Base-by-base conservation (phyloP, 2,329 filamentous ascomycete genomes). In the Microsporum audouinii region DNA sequence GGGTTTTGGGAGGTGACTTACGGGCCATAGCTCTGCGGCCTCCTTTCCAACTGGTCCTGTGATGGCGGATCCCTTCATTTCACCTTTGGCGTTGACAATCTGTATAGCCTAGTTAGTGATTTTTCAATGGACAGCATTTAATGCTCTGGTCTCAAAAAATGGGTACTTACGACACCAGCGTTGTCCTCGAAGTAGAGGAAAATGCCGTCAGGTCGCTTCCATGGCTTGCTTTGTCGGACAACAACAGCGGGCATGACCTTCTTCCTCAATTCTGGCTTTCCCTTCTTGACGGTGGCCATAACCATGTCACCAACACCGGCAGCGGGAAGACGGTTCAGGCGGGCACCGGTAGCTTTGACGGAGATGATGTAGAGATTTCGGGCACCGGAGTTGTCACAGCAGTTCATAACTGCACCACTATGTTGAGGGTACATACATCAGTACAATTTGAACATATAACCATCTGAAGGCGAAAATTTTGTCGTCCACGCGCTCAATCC, bases 141-240 rank as follows among this genome's bases (percentile, higher is more conserved):
- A 53, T 36, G 5, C 51, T 43, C n/a, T 12, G 39, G 43, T 27
- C 8, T 57, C 17, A 7, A 27, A 12, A 1, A 10, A 57, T 10
- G 55, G 10, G 45, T 61, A 91, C 88, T 79, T 82, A 92, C 89
- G 75, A 99, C 94, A 87, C 94, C 94, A 78, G 94, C 94, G 80
- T 99, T 99, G 82, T 99, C 95, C 89, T 99, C 94, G 76, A 99
- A 99, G 86, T 99, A 99, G 72, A 99, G 87, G 86, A 90, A 99
- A 75, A 97, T 89, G 81, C 94, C 95, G 79, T 99, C 94, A 72
- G 89, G 88, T 79, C 94, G 88, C 85, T 94, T 91, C 94, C 94
- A 99, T 74, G 94, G 94, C 88, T 99, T 99, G 83, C 88, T 89
- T 84, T 97, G 94, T 79, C 94, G 85, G 78, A 97, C 92, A 76